Base-by-base conservation (phyloP, 1,284 basidiomycete species). In the Marasmius oreades region DNA sequence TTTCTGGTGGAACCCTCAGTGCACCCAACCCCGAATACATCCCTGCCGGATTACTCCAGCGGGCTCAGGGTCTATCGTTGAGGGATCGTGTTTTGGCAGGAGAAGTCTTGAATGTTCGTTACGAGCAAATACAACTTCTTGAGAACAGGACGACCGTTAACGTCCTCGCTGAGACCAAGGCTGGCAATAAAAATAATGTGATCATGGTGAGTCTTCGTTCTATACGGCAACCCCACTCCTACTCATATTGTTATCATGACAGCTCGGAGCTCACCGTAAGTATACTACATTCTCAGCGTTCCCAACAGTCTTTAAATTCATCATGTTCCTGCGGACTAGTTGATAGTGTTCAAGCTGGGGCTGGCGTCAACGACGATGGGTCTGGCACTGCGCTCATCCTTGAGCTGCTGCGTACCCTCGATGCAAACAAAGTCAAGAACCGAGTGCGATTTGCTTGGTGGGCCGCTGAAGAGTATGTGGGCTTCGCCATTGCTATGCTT, bases 361-460 rank as follows among this genome's bases (percentile, higher is more conserved):
- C 67, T n/a, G 65, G 67, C 18, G 64, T 67, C 52, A 67, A 69
- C 58, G 67, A 67, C 46, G 62, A 69, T 53, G 64, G 66, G 5
- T 67, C 66, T 16, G 67, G 67, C 1, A 61, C 63, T 6, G 63
- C 48, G 22, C 53, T 57, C 23, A 55, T 66, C 45, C 64, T 67
- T 6, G 66, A 67, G 64, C 66, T 39, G 61, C 65, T 39, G 57
- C 63, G 23, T 5, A 44, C 47, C 20, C 63, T 68, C 36, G 33
- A 39, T 52, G 34, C 51, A 5, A 58, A 50, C 23, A 47, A 51
- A 7, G 55, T 63, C 23, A 43, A 16, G 33, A 64, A 69, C 39
- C 62, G 63, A 14, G 63, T 68, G 33, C 66, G 66, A n/a, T 69
- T 67, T 53, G 54, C 56, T 14, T 69, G 63, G 59, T 69, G 66